Conservation (phyloP, 2,329 filamentous ascomycete genomes). For the Purpureocillium takamizusanense region DNA sequence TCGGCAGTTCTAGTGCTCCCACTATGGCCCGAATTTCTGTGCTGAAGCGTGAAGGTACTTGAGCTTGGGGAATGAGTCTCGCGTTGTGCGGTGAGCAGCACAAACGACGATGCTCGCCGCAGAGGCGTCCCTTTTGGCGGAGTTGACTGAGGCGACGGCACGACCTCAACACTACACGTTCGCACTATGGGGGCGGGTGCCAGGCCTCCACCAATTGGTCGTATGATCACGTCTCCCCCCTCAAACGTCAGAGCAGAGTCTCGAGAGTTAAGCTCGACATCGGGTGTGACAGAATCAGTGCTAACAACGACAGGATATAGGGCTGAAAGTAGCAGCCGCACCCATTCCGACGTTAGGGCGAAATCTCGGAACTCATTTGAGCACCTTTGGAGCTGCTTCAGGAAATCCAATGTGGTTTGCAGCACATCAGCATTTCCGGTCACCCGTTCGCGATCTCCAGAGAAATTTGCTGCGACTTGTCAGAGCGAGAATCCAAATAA, state of each 20-base stretch:
- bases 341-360: conserved; percentile 68
- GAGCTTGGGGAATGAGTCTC: conserved; percentile 45
- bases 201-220: conserved; percentile 53
- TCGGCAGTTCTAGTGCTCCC: conserved; percentile 66
- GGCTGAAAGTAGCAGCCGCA: conserved; percentile 68
- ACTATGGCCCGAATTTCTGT: conserved; percentile 37
- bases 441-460: conserved; percentile 37
- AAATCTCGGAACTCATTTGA: conserved; percentile 78
- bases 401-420: conserved; percentile 67
- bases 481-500: conserved; percentile 4
- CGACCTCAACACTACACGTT: conserved; percentile 51
- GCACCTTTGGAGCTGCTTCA: conserved; percentile 68
- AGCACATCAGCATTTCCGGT: conserved; percentile 53
- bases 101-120: conserved; percentile 80
- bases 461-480: conserved; percentile 13
- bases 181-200: conserved; percentile 62
- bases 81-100: conserved; percentile 69
- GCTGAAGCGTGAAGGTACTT: conserved; percentile 24
- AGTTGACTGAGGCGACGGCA: conserved; percentile 36
- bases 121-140: conserved; percentile 51
- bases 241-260: conserved; percentile 77
- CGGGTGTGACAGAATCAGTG: conserved; percentile 71
- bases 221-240: conserved; percentile 74
- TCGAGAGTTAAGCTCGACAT: conserved; percentile 78
- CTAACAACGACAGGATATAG: conserved; percentile 86